A percentile compares a stretch with the other conserved stretches of the same genome.
phyloP scores from a whole-genome alignment of 768 basidiomycete species.

The Lactarius quietus region DNA sequence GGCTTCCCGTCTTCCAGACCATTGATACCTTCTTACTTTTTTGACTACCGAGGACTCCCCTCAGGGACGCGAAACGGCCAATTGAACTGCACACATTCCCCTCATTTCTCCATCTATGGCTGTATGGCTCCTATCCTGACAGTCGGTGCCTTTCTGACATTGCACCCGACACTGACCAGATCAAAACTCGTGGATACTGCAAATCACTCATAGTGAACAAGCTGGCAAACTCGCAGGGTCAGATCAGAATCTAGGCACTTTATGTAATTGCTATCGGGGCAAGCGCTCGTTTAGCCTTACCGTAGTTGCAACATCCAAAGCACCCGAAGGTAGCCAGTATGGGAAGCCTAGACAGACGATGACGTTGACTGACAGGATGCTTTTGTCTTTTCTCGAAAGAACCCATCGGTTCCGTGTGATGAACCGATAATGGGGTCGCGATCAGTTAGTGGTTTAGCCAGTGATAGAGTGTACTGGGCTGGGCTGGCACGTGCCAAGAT shows the following conservation, averaged over 20 bases:
- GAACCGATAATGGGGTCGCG: neutral
- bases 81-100: neutral
- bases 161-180: neutral
- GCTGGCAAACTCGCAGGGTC: neutral
- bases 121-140: neutral
- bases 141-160: neutral
- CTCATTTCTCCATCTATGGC: neutral
- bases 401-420: neutral
- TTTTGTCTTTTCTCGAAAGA: conserved; percentile 14
- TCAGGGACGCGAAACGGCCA: neutral
- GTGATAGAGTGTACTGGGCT: neutral
- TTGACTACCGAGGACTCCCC: conserved; percentile 19
- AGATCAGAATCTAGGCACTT: neutral
- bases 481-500: neutral
- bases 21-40: conserved; percentile 1
- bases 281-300: too few relatives aligned
- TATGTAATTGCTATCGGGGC: neutral
- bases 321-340: neutral
- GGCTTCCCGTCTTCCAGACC: conserved; percentile 27
- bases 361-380: conserved; percentile 15
- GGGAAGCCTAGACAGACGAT: conserved; percentile 13
- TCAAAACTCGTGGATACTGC: neutral
- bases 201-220: neutral
- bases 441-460: neutral
- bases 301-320: neutral